These are phyloP conservation scores for Gigaspora rosea DNA, from an alignment of 192 early-diverging fungal genomes.

Conservation along the genomic window DNA sequence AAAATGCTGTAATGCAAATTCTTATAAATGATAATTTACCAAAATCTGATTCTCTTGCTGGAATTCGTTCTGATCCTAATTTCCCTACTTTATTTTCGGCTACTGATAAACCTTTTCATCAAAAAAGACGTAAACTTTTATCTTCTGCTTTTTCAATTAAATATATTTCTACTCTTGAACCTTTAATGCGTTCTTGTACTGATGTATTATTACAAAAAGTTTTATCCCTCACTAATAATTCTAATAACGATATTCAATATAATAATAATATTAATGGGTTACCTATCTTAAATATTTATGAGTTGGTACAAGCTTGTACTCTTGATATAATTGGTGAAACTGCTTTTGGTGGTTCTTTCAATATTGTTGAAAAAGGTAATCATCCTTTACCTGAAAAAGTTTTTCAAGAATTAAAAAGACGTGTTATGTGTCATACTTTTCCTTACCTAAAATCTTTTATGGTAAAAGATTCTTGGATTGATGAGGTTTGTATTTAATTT, in stretches of 20 bases:
- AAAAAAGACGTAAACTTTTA: too few relatives aligned
- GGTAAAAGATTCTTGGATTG: constrained; percentile 15
- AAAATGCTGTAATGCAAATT: too few relatives aligned
- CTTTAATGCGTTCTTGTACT: too few relatives aligned
- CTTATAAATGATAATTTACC: too few relatives aligned
- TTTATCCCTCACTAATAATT: too few relatives aligned
- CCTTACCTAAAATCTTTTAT: constrained; percentile 30
- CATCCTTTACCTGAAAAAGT: constrained; percentile 45
- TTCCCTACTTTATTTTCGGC: too few relatives aligned
- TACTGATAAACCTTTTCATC: too few relatives aligned
- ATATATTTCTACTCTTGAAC: too few relatives aligned
- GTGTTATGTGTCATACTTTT: constrained; percentile 25
- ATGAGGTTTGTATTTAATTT: neutral
- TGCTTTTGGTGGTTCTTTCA: constrained; percentile 52
- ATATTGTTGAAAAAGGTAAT: constrained; percentile 48
- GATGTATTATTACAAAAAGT: too few relatives aligned
- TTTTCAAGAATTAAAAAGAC: constrained; percentile 34
- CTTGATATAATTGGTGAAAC: constrained; percentile 58
- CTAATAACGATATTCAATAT: neutral
- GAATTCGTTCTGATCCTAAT: too few relatives aligned
- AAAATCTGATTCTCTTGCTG: too few relatives aligned
- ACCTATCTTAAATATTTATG: constrained; percentile 43
- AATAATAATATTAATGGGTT: constrained; percentile 20
- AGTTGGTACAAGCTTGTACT: constrained; percentile 36
- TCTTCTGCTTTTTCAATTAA: too few relatives aligned